These are phyloP conservation scores for Boletus rufocinnamomeus DNA, from an alignment of 768 basidiomycete species.

Conservation along the genomic window DNA sequence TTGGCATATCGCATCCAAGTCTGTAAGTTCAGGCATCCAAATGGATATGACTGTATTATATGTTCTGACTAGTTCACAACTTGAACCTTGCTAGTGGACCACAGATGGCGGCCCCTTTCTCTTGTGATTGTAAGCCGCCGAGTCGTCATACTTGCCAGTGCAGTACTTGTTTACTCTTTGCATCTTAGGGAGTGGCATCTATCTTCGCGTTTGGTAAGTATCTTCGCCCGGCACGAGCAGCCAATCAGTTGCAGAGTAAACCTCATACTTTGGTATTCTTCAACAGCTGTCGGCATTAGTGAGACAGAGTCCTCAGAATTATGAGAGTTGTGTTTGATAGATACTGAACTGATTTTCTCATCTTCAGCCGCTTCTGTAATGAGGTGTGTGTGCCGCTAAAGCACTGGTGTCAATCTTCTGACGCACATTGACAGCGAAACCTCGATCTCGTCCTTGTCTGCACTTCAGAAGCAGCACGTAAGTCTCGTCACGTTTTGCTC, in stretches of 20 bases:
- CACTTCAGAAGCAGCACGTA: background rate
- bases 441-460: background rate
- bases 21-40: background rate
- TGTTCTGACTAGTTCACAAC: background rate
- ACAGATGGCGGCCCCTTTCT: background rate
- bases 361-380: background rate
- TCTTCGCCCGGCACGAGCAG: background rate
- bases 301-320: background rate
- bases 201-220: background rate
- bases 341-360: background rate
- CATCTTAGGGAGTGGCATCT: background rate
- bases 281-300: background rate
- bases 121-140: background rate
- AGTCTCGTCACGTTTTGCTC: background rate
- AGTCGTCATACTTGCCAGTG: background rate
- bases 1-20: background rate
- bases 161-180: background rate
- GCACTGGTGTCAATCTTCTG: background rate
- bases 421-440: background rate
- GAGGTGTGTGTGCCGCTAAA: background rate
- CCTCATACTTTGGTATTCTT: background rate
- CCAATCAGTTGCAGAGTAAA: background rate
- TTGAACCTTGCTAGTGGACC: background rate
- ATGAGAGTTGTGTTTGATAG: background rate
- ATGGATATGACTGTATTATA: no score